Evolutionary conservation across 2,329 filamentous ascomycete species (phyloP).

Genomic region (Dothideomycetes sp.): DNA sequence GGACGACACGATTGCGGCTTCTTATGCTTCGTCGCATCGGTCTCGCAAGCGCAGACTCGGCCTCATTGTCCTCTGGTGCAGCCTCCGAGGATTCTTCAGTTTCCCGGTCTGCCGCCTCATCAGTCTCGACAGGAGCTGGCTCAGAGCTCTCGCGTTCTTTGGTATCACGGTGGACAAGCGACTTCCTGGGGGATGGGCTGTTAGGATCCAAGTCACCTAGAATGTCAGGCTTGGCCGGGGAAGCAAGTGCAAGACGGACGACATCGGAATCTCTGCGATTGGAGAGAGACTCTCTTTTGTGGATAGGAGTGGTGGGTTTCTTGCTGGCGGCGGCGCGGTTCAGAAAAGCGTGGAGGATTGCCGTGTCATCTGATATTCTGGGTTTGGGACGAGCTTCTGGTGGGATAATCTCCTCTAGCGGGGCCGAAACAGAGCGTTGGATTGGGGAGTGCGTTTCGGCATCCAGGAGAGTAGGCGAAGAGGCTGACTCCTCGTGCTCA

Average conservation of each 20-base stretch:
- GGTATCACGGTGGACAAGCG: not conserved
- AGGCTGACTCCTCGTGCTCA: conserved; percentile 5
- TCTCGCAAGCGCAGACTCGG: not conserved
- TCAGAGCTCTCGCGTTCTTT: not conserved
- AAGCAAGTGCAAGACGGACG: conserved; percentile 34
- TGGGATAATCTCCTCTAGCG: conserved; percentile 19
- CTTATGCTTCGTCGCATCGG: conserved; percentile 4
- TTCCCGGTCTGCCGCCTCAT: not conserved
- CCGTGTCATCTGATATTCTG: conserved; percentile 35
- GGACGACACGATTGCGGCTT: conserved; percentile 2
- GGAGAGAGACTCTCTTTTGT: conserved; percentile 30
- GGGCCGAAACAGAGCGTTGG: conserved; percentile 17
- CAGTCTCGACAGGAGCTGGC: not conserved
- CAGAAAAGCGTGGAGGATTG: conserved; percentile 37
- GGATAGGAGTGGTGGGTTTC: conserved; percentile 20
- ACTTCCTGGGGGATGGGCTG: conserved; percentile 28
- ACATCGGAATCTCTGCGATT: conserved; percentile 37
- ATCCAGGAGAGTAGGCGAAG: not conserved
- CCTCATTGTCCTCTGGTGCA: conserved; percentile 5
- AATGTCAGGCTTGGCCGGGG: conserved; percentile 27
- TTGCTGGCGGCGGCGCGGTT: conserved; percentile 38
- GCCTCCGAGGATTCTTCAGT: not conserved
- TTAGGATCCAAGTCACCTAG: conserved; percentile 38
- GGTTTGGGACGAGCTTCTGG: conserved; percentile 15
- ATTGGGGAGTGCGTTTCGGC: no score